Evolutionary conservation across 176 grass and related monocot species (phyloP), one percentile per base, ranked within the genome.

Genomic region (Pharus latifolius): DNA sequence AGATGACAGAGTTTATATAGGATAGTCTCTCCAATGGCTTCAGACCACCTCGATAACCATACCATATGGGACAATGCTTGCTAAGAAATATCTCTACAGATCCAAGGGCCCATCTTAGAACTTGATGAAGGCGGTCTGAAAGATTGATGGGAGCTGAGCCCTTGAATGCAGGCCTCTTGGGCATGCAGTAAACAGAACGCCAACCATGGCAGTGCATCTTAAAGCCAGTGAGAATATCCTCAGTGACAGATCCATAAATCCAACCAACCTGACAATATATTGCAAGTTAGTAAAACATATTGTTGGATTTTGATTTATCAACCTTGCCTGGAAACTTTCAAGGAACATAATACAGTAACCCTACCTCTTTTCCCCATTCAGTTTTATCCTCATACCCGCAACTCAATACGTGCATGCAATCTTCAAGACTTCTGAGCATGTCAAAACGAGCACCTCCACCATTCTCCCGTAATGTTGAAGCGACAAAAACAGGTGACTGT

Each of bases 161-260:
- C 51, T 85, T 85, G 24, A 85, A 85, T 52, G 82, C 82, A 33
- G 82, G 75, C 52, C 82, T 49, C 58, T 67, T 85, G 19, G 82
- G 82, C 29, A 85, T 69, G 64, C 82, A 85, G 65, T 85, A 85
- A 22, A 85, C 82, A 5, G 82, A 85, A 54, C 82, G 66, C 82
- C 82, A 85, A n/a, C 82, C 82, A 25, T 85, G 82, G 38, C 82
- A 79, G 49, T 85, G 82, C 82, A 85, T 85, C 54, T 85, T 85
- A 23, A 85, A 85, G 43, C 82, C 82, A 2, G 82, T 85, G 20
- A 85, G 82, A 44, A 85, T 57, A 74, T n/a, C n/a, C n/a, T n/a
- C n/a, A n/a, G n/a, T n/a, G n/a, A n/a, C n/a, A n/a, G n/a, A n/a
- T n/a, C n/a, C 82, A 68, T 85, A 85, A 60, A 85, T 85, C 82